Base-by-base conservation (phyloP, 2,329 filamentous ascomycete genomes). In the Phaeosphaeria sp. region DNA sequence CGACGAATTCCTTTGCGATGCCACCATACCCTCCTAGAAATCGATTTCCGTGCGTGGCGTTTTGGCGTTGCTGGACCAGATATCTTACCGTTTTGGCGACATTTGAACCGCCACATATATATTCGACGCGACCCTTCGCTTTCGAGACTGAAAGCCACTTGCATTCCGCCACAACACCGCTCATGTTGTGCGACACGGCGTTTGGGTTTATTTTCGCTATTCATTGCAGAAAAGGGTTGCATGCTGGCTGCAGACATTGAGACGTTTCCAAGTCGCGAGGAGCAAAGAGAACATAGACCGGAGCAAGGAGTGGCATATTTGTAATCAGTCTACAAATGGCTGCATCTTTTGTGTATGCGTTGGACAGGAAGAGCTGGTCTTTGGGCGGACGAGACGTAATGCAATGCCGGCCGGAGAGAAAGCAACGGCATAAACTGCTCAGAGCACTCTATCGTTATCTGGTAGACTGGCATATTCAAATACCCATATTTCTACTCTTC, bases 1-100 rank as follows among this genome's bases (percentile, higher is more conserved):
- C 67, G 59, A 74, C 70, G 70, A 74, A 64, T 72, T 70, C 61
- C 65, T 54, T 73, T 71, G 60, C 55, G 56, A 58, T 63, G 51
- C 58, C 48, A 50, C 60, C 59, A 60, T 59, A 62, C 60, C 54
- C 51, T 54, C 46, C 13, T 60, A 47, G 60, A 54, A 54, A 52
- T 62, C 60, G 51, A 65, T 66, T 67, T 68, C 66, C 55, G 53
- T 68, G 67, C 67, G 58, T 54, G 68, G 71, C 66, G 71, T 73
- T 68, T 46, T 60, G 63, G 67, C 59, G 65, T 65, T 53, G 59
- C 59, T 51, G 52, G 64, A 60, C 53, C 62, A 39, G 17, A 39
- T 41, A 39, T 61, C 62, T 36, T 62, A 65, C 65, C 25, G 58
- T 61, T 63, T 58, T 60, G 48, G 47, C 53, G 36, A 52, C 52